A percentile compares a stretch with the other conserved stretches of the same genome.
Conservation (phyloP, 208 protist genomes). For the Leishmania tropica region DNA sequence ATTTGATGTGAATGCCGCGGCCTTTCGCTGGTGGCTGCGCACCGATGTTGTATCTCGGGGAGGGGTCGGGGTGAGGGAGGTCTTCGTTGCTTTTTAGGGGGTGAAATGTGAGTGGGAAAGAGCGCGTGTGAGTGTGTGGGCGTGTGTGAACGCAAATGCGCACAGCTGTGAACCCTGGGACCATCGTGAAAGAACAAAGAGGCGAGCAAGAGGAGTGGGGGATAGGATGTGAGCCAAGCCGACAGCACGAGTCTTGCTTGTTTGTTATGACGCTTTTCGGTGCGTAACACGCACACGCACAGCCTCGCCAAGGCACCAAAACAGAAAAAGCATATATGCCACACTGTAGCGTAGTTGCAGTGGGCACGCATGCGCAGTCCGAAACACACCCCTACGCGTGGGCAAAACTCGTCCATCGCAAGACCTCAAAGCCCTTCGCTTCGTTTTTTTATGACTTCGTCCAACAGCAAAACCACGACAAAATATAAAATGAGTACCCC, state of each 20-base stretch:
- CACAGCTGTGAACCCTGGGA: neutral
- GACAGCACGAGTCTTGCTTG: neutral
- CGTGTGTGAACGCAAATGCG: neutral
- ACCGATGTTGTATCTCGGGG: neutral
- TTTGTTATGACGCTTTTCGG: neutral
- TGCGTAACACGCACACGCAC: neutral
- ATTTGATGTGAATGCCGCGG: neutral
- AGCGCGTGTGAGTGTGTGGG: neutral
- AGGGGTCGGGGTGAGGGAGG: too few species aligned
- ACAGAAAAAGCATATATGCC: constrained; percentile 3
- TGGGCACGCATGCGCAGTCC: neutral
- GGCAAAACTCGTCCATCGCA: neutral
- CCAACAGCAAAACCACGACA: neutral
- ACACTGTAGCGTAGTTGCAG: neutral
- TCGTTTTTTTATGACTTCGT: neutral
- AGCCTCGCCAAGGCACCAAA: neutral
- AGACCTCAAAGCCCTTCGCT: neutral
- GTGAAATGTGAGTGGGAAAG: neutral
- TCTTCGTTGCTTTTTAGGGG: neutral
- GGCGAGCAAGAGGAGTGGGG: neutral
- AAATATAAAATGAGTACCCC: neutral
- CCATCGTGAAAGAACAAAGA: neutral
- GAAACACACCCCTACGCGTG: neutral
- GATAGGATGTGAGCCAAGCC: neutral
- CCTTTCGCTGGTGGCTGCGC: neutral